A percentile compares a stretch with the other conserved stretches of the same genome.
Conservation (phyloP, 1,284 basidiomycete species). For the Amylostereum chailletii region DNA sequence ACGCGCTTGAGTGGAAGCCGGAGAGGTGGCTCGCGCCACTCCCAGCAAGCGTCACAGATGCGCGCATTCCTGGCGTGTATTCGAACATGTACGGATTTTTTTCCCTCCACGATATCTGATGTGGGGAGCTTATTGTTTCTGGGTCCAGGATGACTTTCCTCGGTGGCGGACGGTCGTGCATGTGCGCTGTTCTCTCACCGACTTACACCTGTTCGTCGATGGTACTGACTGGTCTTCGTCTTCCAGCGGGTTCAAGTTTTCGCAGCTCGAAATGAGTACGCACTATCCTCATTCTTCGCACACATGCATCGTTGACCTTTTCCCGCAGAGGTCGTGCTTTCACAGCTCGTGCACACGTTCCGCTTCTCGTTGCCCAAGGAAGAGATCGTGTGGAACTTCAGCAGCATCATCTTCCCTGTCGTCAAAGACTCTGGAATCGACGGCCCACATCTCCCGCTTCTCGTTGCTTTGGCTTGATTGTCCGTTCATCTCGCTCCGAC, state of each 20-base stretch:
- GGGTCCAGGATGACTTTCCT: conserved; percentile 24
- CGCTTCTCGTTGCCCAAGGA: not conserved
- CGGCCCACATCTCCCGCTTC: not conserved
- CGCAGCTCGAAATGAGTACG: conserved; percentile 26
- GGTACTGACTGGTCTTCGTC: not conserved
- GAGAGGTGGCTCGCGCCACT: conserved; percentile 24
- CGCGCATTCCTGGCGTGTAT: conserved; percentile 17
- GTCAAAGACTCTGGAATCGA: not conserved
- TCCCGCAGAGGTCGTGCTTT: conserved; percentile 3
- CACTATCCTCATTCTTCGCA: conserved; percentile 8
- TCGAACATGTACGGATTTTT: conserved; percentile 12
- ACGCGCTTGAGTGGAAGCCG: conserved; percentile 27
- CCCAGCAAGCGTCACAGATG: conserved; percentile 15
- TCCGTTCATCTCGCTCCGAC: too few relatives aligned
- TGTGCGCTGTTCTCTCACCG: conserved; percentile 14
- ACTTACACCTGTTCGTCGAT: not conserved
- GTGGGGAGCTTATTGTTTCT: not conserved
- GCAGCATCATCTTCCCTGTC: not conserved
- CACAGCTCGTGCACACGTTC: conserved; percentile 3
- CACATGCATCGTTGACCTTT: not conserved
- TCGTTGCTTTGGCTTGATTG: too few relatives aligned
- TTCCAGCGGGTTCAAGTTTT: conserved; percentile 24
- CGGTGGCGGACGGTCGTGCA: conserved; percentile 24
- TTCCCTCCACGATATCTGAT: not conserved
- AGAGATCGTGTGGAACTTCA: conserved; percentile 1